These are phyloP conservation scores for Saccharomycopsis fermentans DNA, from an alignment of 805 yeast genomes.

Conservation along the genomic window DNA sequence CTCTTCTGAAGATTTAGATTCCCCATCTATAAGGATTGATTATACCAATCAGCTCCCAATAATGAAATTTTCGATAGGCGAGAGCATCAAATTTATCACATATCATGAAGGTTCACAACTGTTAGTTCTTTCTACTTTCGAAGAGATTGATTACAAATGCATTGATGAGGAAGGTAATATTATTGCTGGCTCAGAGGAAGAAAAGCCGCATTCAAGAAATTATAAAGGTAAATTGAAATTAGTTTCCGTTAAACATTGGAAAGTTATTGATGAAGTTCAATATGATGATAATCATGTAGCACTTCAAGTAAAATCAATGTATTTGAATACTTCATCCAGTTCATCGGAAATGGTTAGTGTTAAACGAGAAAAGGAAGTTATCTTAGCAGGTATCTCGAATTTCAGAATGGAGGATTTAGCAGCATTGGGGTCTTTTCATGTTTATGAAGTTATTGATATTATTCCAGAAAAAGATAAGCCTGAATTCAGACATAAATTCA, in stretches of 20 bases:
- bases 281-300: constrained; percentile 61
- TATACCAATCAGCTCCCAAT: constrained; percentile 57
- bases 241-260: constrained; percentile 68
- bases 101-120: constrained; percentile 61
- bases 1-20: constrained; percentile 10
- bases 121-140: constrained; percentile 50
- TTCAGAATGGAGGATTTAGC: constrained; percentile 72
- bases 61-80: constrained; percentile 40
- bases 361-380: constrained; percentile 45
- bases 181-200: constrained; percentile 42
- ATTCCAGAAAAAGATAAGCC: constrained; percentile 86
- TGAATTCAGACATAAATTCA: constrained; percentile 70
- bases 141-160: constrained; percentile 49
- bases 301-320: constrained; percentile 44
- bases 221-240: constrained; percentile 54
- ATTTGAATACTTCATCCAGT: constrained; percentile 35
- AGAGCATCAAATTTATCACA: constrained; percentile 53
- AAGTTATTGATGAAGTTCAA: constrained; percentile 58
- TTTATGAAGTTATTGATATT: constrained; percentile 68
- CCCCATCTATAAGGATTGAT: constrained; percentile 21
- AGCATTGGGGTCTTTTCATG: constrained; percentile 65
- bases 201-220: constrained; percentile 44
- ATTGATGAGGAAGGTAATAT: constrained; percentile 65
- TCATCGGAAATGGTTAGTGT: background rate
- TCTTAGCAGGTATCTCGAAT: constrained; percentile 72